These are phyloP conservation scores for Haplosporangium sp. DNA, from an alignment of 371 early-diverging fungal genomes.

Conservation along the genomic window DNA sequence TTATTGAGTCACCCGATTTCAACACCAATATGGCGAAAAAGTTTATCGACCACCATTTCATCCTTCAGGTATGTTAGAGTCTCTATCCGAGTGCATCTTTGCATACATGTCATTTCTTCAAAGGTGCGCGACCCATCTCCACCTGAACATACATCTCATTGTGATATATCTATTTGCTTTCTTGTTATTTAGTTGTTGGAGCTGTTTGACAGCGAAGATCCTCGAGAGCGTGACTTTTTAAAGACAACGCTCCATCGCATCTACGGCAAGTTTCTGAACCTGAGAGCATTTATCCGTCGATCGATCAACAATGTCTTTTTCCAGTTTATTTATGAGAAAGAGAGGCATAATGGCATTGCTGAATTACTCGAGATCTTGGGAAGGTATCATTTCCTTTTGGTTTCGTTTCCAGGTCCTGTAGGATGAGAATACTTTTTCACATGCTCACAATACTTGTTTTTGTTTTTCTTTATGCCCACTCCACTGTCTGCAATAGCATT, in stretches of 20 bases:
- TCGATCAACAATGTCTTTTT: slow-evolving; percentile 98
- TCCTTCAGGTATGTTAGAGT: slow-evolving; percentile 73
- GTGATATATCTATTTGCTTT: neutral
- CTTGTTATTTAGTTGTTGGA: slow-evolving; percentile 77
- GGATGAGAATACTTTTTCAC: neutral
- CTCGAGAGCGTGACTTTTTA: slow-evolving; percentile 95
- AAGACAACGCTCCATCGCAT: slow-evolving; percentile 97
- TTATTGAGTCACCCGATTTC: slow-evolving; percentile 97
- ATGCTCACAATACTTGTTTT: neutral
- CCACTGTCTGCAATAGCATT: slow-evolving; percentile 68
- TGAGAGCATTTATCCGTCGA: slow-evolving; percentile 93
- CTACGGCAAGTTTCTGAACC: slow-evolving; percentile 96
- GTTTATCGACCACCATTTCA: slow-evolving; percentile 94
- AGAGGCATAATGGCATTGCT: slow-evolving; percentile 96
- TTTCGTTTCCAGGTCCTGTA: neutral
- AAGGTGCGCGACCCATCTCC: neutral
- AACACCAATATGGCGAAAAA: slow-evolving; percentile 94
- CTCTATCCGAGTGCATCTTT: neutral
- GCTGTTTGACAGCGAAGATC: slow-evolving; percentile 97
- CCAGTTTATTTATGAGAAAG: slow-evolving; percentile 96
- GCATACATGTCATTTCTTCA: neutral
- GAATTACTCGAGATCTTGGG: slow-evolving; percentile 97
- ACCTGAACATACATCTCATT: neutral
- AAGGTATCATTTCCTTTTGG: slow-evolving; percentile 59
- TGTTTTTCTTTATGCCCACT: neutral